Percentiles rank a stretch among this genome's conserved stretches.
phyloP scores from a whole-genome alignment of 345 rosid genomes.

The Salix arbutifolia region DNA sequence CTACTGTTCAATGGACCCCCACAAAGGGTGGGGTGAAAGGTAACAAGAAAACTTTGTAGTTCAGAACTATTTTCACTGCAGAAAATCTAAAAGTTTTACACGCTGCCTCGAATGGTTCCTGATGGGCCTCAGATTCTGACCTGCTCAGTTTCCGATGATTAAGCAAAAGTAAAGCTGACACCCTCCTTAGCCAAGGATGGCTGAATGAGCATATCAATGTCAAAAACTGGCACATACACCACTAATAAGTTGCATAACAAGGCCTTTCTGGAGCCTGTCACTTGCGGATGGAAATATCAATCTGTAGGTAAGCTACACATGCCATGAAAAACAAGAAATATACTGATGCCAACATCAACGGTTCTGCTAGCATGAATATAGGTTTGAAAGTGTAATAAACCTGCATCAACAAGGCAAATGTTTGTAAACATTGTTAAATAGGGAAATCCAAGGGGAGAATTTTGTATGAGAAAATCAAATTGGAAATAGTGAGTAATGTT shows the following conservation, averaged over 20 bases:
- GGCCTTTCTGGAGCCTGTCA: conserved; percentile 14
- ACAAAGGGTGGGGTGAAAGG: background rate
- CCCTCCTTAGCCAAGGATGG: conserved; percentile 9
- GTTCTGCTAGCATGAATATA: conserved; percentile 95
- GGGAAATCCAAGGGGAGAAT: background rate
- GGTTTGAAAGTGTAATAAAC: conserved; percentile 92
- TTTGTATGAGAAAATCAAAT: background rate
- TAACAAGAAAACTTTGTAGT: conserved; percentile 9
- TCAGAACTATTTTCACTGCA: conserved; percentile 2
- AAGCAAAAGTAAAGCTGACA: conserved; percentile 6
- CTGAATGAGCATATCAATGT: background rate
- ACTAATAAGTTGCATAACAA: background rate
- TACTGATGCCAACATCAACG: conserved; percentile 71
- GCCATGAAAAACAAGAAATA: conserved; percentile 80
- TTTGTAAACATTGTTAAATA: background rate
- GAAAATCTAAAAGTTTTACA: conserved; percentile 1
- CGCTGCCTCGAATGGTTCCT: conserved; percentile 4
- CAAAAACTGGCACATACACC: background rate
- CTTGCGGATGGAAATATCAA: conserved; percentile 70
- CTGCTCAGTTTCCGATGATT: background rate
- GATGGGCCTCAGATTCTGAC: conserved; percentile 5
- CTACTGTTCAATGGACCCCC: background rate
- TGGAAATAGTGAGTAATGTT: background rate
- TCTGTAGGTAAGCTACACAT: conserved; percentile 69
- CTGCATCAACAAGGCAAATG: conserved; percentile 33